A percentile compares a stretch with the other conserved stretches of the same genome.
phyloP scores from a whole-genome alignment of 805 yeast genomes.

The Candida yuanshanica region DNA sequence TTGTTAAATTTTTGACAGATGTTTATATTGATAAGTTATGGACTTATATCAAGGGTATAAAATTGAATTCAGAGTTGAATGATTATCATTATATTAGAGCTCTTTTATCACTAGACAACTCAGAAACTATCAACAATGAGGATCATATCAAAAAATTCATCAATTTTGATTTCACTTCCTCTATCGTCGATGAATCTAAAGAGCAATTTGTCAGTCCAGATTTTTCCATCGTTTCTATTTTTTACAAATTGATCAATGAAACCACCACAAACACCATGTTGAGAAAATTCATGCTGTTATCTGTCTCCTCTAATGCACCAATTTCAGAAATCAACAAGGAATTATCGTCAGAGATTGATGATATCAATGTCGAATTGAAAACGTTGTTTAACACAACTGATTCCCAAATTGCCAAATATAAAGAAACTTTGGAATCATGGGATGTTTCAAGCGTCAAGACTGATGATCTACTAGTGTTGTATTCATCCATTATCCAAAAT shows the following conservation, averaged over 20 bases:
- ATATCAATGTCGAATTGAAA: conserved; percentile 18
- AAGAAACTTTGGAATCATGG: conserved; percentile 15
- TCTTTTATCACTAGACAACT: conserved; percentile 20
- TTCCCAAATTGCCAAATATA: conserved; percentile 17
- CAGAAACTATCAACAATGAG: conserved; percentile 24
- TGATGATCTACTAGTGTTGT: conserved; percentile 21
- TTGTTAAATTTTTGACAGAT: conserved; percentile 15
- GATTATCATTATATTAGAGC: conserved; percentile 23
- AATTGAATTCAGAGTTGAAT: conserved; percentile 11
- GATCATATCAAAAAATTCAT: conserved; percentile 17
- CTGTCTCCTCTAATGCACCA: conserved; percentile 18
- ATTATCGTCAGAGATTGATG: conserved; percentile 11
- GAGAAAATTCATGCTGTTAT: conserved; percentile 19
- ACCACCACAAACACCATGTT: conserved; percentile 18
- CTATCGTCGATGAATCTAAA: conserved; percentile 7
- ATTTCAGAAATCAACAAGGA: conserved; percentile 13
- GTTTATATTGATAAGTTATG: conserved; percentile 24
- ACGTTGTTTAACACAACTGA: conserved; percentile 27
- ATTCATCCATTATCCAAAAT: conserved; percentile 25
- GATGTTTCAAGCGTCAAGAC: conserved; percentile 14
- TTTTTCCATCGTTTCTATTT: conserved; percentile 12
- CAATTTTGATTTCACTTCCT: conserved; percentile 4
- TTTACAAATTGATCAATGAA: conserved; percentile 18
- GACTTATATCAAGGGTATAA: conserved; percentile 20
- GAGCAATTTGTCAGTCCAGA: conserved; percentile 1